Evolutionary conservation across 139 green algal genomes (phyloP).

Genomic region (Parachlorella kessleri): DNA sequence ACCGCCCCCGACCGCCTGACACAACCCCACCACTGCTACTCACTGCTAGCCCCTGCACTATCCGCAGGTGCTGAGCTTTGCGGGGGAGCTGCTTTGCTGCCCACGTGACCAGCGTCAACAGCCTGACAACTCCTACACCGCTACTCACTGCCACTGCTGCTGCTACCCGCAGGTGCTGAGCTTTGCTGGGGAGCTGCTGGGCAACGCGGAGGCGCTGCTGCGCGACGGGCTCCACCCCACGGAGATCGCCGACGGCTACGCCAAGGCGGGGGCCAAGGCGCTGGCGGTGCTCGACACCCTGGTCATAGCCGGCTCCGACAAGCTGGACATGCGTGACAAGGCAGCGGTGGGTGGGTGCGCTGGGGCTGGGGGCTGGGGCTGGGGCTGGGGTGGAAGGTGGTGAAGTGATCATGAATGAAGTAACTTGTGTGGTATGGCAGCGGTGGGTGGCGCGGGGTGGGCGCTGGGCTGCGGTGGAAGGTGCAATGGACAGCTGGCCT

Average conservation of each 20-base stretch:
- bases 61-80: conserved; percentile 85
- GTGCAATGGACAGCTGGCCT: no score
- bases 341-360: conserved; percentile 64
- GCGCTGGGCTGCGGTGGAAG: no score
- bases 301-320: conserved; percentile 77
- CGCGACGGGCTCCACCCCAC: conserved; percentile 89
- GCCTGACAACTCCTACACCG: neutral
- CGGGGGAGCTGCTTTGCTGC: conserved; percentile 88
- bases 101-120: neutral
- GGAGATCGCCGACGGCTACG: conserved; percentile 96
- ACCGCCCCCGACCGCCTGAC: neutral
- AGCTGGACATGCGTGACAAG: conserved; percentile 83
- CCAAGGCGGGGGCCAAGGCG: conserved; percentile 77
- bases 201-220: conserved; percentile 88
- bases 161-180: conserved; percentile 72
- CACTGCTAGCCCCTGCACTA: no score
- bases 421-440: no score
- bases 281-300: conserved; percentile 86
- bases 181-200: conserved; percentile 94
- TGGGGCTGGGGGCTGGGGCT: no score
- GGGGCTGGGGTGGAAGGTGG: no score
- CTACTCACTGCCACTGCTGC: no score
- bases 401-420: no score
- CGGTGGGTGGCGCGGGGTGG: no score
- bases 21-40: neutral